A percentile compares a stretch with the other conserved stretches of the same genome.
Evolutionary conservation across 495 filamentous ascomycete genomes (phyloP).

Genomic region (Staphylotrichum longicolle): DNA sequence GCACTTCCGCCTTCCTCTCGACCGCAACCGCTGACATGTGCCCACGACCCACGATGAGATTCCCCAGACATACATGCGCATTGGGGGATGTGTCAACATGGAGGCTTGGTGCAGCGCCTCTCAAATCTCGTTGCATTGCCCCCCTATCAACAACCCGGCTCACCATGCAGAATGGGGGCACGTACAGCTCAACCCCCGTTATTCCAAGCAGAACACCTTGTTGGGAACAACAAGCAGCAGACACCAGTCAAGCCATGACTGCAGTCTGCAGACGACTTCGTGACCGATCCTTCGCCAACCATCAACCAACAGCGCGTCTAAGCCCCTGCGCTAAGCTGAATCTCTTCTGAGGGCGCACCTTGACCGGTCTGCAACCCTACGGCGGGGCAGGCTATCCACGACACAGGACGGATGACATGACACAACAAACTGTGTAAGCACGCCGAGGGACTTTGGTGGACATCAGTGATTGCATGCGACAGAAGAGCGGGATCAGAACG

Average conservation of each 20-base stretch:
- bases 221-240: constrained; percentile 1
- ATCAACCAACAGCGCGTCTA: background rate
- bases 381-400: background rate
- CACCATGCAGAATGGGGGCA: constrained; percentile 19
- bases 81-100: background rate
- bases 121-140: constrained; percentile 1
- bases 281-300: constrained; percentile 1
- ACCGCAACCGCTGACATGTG: background rate
- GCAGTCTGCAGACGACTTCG: background rate
- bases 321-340: background rate
- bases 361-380: constrained; percentile 9
- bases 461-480: background rate
- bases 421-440: background rate
- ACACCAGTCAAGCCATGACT: background rate
- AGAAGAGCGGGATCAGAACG: background rate
- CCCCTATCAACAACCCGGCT: constrained; percentile 10
- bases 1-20: background rate
- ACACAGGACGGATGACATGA: background rate
- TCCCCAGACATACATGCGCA: background rate
- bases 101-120: background rate
- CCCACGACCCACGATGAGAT: no score
- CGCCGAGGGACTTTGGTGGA: background rate
- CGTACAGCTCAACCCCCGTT: background rate
- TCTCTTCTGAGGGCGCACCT: background rate
- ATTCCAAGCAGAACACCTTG: background rate